These are phyloP conservation scores for Cutaneotrichosporon sp. DNA, from an alignment of 1,284 basidiomycete species.

Conservation along the genomic window DNA sequence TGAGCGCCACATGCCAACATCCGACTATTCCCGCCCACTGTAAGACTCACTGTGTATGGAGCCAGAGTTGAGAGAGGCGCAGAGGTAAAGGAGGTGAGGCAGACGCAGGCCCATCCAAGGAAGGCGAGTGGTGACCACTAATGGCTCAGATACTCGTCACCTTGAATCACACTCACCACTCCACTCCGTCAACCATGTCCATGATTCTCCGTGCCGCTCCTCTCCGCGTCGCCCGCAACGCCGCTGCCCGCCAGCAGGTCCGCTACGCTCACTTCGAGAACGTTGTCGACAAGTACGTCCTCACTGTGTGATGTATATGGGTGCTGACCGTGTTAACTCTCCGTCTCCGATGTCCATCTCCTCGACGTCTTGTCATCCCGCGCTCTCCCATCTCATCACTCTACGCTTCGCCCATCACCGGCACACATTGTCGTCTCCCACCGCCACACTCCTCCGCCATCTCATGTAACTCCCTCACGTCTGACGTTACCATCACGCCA, in stretches of 20 bases:
- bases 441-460: background rate
- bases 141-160: constrained; percentile 2
- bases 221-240: constrained; percentile 21
- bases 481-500: background rate
- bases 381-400: background rate
- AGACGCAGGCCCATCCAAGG: background rate
- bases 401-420: background rate
- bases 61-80: background rate
- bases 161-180: constrained; percentile 15
- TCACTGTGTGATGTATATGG: background rate
- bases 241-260: constrained; percentile 19
- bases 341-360: background rate
- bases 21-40: constrained; percentile 9
- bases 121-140: background rate
- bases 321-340: constrained; percentile 11
- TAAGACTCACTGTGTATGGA: background rate
- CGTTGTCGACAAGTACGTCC: constrained; percentile 25
- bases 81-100: background rate
- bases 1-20: background rate
- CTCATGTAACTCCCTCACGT: background rate
- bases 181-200: constrained; percentile 18
- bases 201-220: constrained; percentile 23
- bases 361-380: background rate
- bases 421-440: background rate
- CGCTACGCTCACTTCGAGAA: constrained; percentile 27